Evolutionary conservation across 78 protist genomes (phyloP).

Genomic region (Chrysochromulina parva): DNA sequence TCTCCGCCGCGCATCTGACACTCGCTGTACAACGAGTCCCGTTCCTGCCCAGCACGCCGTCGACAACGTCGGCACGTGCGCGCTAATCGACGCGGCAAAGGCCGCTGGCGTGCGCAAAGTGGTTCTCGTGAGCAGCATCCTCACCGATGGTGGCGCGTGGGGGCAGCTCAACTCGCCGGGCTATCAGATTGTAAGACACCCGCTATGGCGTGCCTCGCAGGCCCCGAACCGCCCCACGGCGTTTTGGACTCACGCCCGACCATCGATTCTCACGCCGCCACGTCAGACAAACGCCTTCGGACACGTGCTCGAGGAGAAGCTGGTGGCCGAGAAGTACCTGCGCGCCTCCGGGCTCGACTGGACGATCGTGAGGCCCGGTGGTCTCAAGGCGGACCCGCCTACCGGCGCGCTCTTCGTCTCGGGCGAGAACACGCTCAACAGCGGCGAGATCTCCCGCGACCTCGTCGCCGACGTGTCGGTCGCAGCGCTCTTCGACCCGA

Average conservation of each 20-base stretch:
- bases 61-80: constrained; percentile 26
- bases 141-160: constrained; percentile 22
- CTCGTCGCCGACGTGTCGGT: constrained; percentile 28
- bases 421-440: constrained; percentile 35
- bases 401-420: constrained; percentile 3
- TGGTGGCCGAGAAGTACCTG: constrained; percentile 24
- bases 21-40: no score
- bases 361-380: constrained; percentile 21
- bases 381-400: constrained; percentile 9
- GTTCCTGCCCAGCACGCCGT: background rate
- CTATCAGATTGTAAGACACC: background rate
- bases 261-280: no score
- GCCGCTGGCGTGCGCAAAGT: background rate
- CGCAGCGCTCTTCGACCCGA: background rate
- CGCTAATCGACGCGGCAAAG: constrained; percentile 24
- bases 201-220: no score
- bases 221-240: no score
- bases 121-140: constrained; percentile 28
- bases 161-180: constrained; percentile 30
- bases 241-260: no score
- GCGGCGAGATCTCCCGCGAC: constrained; percentile 28
- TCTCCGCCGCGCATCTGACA: no score
- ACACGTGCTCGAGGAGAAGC: constrained; percentile 33
- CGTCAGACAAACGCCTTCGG: constrained; percentile 31
- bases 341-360: background rate